Evolutionary conservation across 1,284 basidiomycete genomes (phyloP).

Genomic region (Boletus sp.): DNA sequence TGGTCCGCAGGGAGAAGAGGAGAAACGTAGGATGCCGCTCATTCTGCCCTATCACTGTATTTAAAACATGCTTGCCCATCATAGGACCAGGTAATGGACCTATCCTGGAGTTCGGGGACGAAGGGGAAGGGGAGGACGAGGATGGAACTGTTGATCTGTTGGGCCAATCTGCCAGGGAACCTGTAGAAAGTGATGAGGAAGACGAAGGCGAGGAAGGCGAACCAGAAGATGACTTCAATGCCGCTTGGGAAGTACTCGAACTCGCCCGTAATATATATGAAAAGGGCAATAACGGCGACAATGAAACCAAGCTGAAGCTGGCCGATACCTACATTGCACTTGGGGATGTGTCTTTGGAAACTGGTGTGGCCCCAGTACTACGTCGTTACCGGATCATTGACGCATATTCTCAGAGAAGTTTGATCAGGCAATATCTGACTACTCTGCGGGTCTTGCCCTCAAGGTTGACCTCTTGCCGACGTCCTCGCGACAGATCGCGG

Average conservation of each 20-base stretch:
- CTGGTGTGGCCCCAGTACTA: conserved; percentile 46
- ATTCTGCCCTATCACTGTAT: conserved; percentile 1
- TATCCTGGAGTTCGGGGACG: conserved; percentile 72
- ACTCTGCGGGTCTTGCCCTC: conserved; percentile 66
- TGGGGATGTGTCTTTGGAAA: conserved; percentile 87
- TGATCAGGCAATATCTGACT: conserved; percentile 84
- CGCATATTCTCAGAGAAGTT: conserved; percentile 70
- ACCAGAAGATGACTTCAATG: conserved; percentile 91
- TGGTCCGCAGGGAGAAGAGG: conserved; percentile 43
- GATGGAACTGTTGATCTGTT: conserved; percentile 60
- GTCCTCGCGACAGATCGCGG: conserved; percentile 83
- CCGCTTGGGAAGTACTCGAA: conserved; percentile 90
- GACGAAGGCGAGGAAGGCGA: conserved; percentile 63
- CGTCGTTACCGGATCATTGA: conserved; percentile 3
- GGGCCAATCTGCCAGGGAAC: conserved; percentile 46
- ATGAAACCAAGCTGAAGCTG: conserved; percentile 65
- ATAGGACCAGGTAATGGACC: conserved; percentile 42
- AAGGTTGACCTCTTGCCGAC: conserved; percentile 69
- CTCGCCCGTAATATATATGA: conserved; percentile 81
- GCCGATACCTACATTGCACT: conserved; percentile 82
- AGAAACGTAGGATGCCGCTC: conserved; percentile 35
- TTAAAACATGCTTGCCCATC: not conserved
- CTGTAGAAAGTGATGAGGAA: conserved; percentile 42
- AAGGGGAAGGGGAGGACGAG: conserved; percentile 49
- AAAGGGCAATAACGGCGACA: conserved; percentile 56